A percentile compares a stretch with the other conserved stretches of the same genome.
phyloP scores from a whole-genome alignment of 2,329 filamentous ascomycete genomes.

The Venturia pyrina region DNA sequence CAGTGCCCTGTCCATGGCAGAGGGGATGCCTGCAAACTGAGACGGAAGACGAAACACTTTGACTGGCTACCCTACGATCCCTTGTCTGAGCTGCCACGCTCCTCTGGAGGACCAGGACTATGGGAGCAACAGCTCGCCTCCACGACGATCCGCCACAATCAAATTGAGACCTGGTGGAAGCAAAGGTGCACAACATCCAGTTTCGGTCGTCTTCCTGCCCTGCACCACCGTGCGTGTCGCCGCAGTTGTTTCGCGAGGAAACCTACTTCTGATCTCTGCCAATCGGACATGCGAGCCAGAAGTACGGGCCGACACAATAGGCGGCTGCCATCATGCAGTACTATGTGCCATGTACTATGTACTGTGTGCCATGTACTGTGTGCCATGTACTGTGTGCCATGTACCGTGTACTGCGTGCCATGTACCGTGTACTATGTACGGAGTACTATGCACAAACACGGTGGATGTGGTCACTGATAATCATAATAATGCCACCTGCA shows the following conservation, averaged over 20 bases:
- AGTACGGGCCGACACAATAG: neutral
- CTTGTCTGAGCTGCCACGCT: neutral
- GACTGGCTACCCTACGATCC: neutral
- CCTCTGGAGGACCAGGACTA: neutral
- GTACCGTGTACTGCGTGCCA: too few species aligned
- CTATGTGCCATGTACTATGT: neutral
- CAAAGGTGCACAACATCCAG: neutral
- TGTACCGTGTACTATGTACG: too few species aligned
- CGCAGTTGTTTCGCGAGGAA: neutral
- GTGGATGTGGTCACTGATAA: neutral
- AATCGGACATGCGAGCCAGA: neutral
- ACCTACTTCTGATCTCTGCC: neutral
- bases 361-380: too few species aligned
- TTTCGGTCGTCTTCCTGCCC: neutral
- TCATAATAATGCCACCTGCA: too few species aligned
- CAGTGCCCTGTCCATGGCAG: neutral
- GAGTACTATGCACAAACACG: neutral
- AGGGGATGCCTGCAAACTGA: neutral
- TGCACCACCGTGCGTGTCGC: slow-evolving; percentile 2
- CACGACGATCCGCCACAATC: neutral
- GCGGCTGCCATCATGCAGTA: slow-evolving; percentile 1
- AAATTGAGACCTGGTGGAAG: slow-evolving; percentile 3
- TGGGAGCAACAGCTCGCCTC: neutral
- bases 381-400: neutral
- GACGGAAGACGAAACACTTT: slow-evolving; percentile 3